Evolutionary conservation across 345 rosid genomes (phyloP), one percentile per base, ranked within the genome.

Genomic region (Citrus trifoliata): DNA sequence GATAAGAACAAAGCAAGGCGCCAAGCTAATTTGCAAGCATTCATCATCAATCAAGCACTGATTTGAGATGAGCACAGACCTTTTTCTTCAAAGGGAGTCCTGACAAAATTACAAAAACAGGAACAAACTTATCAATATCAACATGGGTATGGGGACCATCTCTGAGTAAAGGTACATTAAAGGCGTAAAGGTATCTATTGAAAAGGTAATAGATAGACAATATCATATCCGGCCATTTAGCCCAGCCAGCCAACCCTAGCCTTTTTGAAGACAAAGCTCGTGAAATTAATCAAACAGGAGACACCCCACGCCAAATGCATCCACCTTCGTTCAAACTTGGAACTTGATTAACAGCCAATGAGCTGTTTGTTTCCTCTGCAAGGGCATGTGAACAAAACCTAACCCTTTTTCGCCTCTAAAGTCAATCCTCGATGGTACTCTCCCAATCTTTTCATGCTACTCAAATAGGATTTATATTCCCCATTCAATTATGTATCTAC

Each of bases 301-400:
- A 66, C 46, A 66, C 5, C 25, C 35, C 22, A 66, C 6, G 58
- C 7, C 22, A 53, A 53, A 25, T 25, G 14, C 32, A 25, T 27
- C 65, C 14, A 25, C 4, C 30, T 8, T 37, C 16, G 10, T 19
- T 65, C 69, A 33, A 6, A 37, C 35, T 32, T 8, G 1, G 13
- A 19, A 21, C 70, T 66, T 10, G 46, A 66, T 33, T 71, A 56
- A 28, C 24, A 74, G 55, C 28, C 69, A 53, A 42, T 70, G 14
- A 37, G 42, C n/a, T 30, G 61, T 66, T 48, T 33, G 13, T 37
- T 19, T 14, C 22, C 8, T 60, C n/a, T 62, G 84, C 91, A 90
- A 85, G 91, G 87, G 90, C 93, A 90, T 90, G 93, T 90, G 91
- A 88, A 27, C 82, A 63, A 7, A 8, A 82, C 90, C 88, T 78